Conservation (phyloP, 179 eudicot species). For the Camellia oleifera region DNA sequence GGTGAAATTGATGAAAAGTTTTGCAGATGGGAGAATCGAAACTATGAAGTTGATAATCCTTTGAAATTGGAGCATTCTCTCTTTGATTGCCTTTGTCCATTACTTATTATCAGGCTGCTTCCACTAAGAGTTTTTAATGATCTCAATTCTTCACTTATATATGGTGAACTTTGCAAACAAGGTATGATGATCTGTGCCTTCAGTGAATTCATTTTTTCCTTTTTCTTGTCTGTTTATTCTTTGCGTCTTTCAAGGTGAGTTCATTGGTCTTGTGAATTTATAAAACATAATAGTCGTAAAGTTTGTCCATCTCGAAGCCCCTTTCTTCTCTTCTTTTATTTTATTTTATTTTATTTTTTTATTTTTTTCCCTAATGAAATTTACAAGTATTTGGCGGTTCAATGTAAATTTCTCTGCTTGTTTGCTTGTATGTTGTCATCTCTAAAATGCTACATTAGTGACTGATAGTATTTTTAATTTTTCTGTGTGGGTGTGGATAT, state of each 20-base stretch:
- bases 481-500: neutral
- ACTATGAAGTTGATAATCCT: constrained; percentile 21
- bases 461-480: neutral
- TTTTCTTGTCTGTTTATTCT: neutral
- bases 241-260: neutral
- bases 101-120: constrained; percentile 69
- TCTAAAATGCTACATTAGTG: neutral
- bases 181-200: constrained; percentile 27
- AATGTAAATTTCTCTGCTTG: neutral
- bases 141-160: constrained; percentile 45
- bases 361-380: neutral
- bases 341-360: neutral
- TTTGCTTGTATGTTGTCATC: neutral
- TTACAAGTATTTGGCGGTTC: neutral
- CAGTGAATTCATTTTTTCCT: neutral
- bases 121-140: constrained; percentile 72
- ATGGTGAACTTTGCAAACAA: constrained; percentile 37
- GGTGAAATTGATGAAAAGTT: constrained; percentile 25
- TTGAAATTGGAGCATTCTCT: constrained; percentile 33
- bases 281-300: neutral
- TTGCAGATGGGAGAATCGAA: constrained; percentile 20
- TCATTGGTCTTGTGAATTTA: neutral
- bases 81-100: constrained; percentile 64
- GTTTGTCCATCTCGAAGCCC: neutral
- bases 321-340: neutral